Percentiles rank a stretch among this genome's conserved stretches.
Conservation (phyloP, 345 rosid genomes). For the Citrus glauca region DNA sequence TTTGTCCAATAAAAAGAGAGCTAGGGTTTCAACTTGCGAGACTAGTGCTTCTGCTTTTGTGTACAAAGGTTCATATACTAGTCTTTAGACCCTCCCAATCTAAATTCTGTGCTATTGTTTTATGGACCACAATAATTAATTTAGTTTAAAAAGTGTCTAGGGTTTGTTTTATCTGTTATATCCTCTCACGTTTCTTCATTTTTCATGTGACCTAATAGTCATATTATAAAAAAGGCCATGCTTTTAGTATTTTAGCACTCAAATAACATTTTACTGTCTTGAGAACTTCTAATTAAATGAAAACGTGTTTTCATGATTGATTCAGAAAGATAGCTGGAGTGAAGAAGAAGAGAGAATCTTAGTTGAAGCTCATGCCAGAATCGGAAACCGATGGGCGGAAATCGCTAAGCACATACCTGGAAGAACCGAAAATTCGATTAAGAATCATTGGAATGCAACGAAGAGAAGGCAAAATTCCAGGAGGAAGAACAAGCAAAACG, state of each 20-base stretch:
- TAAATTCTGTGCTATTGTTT: background rate
- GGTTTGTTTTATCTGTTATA: background rate
- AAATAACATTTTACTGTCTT: background rate
- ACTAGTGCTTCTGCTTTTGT: background rate
- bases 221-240: background rate
- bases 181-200: background rate
- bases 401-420: slow-evolving; percentile 82
- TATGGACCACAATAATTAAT: background rate
- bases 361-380: slow-evolving; percentile 64
- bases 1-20: background rate
- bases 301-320: background rate
- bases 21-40: background rate
- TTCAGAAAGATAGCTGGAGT: slow-evolving; percentile 88
- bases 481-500: slow-evolving; percentile 47
- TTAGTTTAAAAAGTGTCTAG: slow-evolving; percentile 2
- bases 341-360: slow-evolving; percentile 81
- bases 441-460: slow-evolving; percentile 97
- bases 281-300: background rate
- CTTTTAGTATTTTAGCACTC: slow-evolving; percentile 8
- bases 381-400: slow-evolving; percentile 96
- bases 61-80: background rate
- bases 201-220: slow-evolving; percentile 26
- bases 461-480: slow-evolving; percentile 76
- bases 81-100: background rate
- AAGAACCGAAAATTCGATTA: slow-evolving; percentile 84